Percentiles rank a stretch among this genome's conserved stretches.
These are phyloP conservation scores for Nigrospora osmanthi DNA, from an alignment of 2,329 filamentous ascomycete genomes.

Conservation along the genomic window DNA sequence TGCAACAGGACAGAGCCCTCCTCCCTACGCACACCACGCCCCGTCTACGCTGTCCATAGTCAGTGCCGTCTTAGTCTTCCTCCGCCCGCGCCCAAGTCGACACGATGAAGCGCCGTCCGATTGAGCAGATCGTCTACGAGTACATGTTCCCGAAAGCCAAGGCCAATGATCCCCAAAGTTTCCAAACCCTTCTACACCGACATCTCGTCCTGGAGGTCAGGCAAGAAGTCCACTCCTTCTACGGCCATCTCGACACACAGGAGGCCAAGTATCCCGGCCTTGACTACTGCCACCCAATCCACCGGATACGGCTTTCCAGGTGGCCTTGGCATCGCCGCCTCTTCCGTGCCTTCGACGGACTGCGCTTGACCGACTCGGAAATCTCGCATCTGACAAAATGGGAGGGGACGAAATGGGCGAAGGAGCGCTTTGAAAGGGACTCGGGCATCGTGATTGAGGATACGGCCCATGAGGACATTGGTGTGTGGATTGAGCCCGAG, in stretches of 20 bases:
- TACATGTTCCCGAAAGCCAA: constrained; percentile 64
- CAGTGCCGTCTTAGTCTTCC: too few species aligned
- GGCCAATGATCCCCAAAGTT: constrained; percentile 61
- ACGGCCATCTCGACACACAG: constrained; percentile 69
- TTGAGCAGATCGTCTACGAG: constrained; percentile 68
- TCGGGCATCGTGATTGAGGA: constrained; percentile 63
- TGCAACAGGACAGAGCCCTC: too few species aligned
- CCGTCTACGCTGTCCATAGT: too few species aligned
- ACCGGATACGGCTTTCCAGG: constrained; percentile 69
- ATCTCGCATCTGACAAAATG: constrained; percentile 68
- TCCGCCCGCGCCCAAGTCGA: neutral
- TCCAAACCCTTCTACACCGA: constrained; percentile 61
- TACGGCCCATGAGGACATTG: constrained; percentile 62
- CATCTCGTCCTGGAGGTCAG: constrained; percentile 71
- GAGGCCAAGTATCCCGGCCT: constrained; percentile 78
- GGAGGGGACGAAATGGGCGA: constrained; percentile 79
- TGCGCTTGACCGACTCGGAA: constrained; percentile 61
- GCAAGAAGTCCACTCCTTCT: constrained; percentile 70
- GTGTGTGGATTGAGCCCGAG: constrained; percentile 49
- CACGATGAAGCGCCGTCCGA: constrained; percentile 63
- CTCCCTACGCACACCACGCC: too few species aligned
- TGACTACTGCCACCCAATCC: constrained; percentile 66
- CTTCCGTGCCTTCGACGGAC: constrained; percentile 66
- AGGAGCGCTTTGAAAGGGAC: constrained; percentile 71
- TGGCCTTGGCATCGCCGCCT: constrained; percentile 71